Evolutionary conservation across 345 rosid species (phyloP).

Genomic region (Populus pruinosa): DNA sequence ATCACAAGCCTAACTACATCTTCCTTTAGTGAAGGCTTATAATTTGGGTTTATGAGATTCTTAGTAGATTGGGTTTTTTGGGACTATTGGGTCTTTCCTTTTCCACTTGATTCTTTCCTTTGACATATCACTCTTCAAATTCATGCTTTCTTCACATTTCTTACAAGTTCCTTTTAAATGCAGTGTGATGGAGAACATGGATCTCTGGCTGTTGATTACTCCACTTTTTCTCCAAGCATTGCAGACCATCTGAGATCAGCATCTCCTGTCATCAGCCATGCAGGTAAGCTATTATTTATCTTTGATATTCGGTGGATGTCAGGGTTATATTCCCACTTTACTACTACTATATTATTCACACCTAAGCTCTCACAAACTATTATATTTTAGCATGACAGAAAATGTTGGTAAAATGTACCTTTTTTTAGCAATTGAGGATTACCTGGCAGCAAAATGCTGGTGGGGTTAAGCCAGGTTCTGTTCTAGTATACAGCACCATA

Average conservation of each 20-base stretch:
- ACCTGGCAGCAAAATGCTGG: neutral
- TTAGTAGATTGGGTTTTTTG: neutral
- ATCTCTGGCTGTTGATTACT: constrained; percentile 69
- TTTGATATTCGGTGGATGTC: neutral
- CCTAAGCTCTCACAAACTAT: neutral
- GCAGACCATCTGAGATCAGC: constrained; percentile 75
- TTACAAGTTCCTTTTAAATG: neutral
- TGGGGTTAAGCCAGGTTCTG: neutral
- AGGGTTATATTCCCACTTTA: neutral
- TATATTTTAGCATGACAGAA: neutral
- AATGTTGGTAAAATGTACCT: neutral
- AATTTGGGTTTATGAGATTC: neutral
- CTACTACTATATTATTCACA: neutral
- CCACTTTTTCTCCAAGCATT: constrained; percentile 85
- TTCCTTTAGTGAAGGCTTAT: neutral
- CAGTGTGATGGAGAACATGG: constrained; percentile 52
- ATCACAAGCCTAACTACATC: too few relatives aligned
- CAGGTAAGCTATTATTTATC: constrained; percentile 39
- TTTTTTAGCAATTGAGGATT: neutral
- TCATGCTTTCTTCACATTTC: neutral
- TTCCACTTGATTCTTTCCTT: neutral
- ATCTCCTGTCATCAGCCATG: constrained; percentile 91
- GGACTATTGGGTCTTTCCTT: neutral
- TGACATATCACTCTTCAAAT: neutral
- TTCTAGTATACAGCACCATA: neutral